A percentile compares a stretch with the other conserved stretches of the same genome.
Evolutionary conservation across 75 land plant species (phyloP).

Genomic region (Cryptomeria japonica): DNA sequence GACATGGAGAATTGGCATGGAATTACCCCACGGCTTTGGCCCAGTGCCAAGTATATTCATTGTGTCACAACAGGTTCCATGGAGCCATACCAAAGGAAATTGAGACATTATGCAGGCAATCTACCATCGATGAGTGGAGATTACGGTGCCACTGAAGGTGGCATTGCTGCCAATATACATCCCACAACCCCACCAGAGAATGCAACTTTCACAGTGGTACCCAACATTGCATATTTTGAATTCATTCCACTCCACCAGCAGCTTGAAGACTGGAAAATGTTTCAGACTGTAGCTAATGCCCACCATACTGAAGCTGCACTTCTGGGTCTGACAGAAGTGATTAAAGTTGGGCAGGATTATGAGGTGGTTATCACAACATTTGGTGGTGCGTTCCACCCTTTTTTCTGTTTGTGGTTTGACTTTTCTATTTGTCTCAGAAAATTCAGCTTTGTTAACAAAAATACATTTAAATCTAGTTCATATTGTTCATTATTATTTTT

Average conservation of each 20-base stretch:
- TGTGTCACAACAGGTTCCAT: slow-evolving; percentile 71
- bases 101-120: slow-evolving; percentile 61
- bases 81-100: slow-evolving; percentile 47
- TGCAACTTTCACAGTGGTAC: slow-evolving; percentile 52
- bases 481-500: too few relatives aligned
- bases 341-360: slow-evolving; percentile 83
- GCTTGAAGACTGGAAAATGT: background rate
- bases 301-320: slow-evolving; percentile 20
- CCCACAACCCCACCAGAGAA: slow-evolving; percentile 46
- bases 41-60: slow-evolving; percentile 57
- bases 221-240: slow-evolving; percentile 66
- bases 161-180: slow-evolving; percentile 58
- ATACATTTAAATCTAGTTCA: background rate
- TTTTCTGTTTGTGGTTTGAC: background rate
- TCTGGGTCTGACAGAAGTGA: slow-evolving; percentile 65
- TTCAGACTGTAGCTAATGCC: slow-evolving; percentile 6
- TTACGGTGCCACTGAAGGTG: slow-evolving; percentile 71
- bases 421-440: background rate
- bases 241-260: slow-evolving; percentile 52
- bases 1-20: slow-evolving; percentile 41
- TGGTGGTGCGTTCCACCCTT: slow-evolving; percentile 47
- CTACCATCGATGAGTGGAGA: slow-evolving; percentile 57
- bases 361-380: slow-evolving; percentile 74
- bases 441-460: background rate
- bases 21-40: slow-evolving; percentile 55